Base-by-base conservation (phyloP, 129 eudicot genomes). In the Apium graveolens region DNA sequence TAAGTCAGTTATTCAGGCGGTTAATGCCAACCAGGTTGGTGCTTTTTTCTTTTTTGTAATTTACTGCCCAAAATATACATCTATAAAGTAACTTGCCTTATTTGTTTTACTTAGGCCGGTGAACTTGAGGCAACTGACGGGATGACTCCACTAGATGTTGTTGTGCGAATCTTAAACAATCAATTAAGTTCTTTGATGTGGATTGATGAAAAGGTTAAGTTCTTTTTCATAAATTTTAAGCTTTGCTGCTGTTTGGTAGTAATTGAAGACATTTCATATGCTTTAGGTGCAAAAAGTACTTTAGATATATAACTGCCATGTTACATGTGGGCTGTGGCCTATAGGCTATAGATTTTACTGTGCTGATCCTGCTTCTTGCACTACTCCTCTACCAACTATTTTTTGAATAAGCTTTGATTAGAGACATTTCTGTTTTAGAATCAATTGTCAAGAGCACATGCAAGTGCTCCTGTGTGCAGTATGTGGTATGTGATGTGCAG, bases 181-280 rank as follows among this genome's bases (percentile, higher is more conserved):
- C 99, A 95, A 78, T 78, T 95, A 57, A 95, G 97, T 55, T 95
- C 97, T 27, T 78, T 95, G 81, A 90, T 89, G 97, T 92, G 97
- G 99, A 87, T 92, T 35, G 97, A 92, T 80, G 99, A 95, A 83
- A 95, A 95, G 97, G 99, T 95, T 70, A 82, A 85, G 14, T 34
- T 68, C 62, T 34, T 34, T 13, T 43, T 75, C 42, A 26, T 38
- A 44, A 73, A 5, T 13, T 66, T 66, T 65, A 65, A 65, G 38
- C 37, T 65, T 66, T 5, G 10, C 9, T 70, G 45, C 74, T 70
- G 71, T 65, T 24, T 9, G 31, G 14, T n/a, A 57, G 38, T 65
- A 65, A 12, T 65, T 29, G 37, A 11, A 65, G 70, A 63, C 21
- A 29, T 44, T 44, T 44, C 4, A 65, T 11, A 0, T 11, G n/a